These are phyloP conservation scores for Coemansia aciculifera DNA, from an alignment of 192 early-diverging fungal genomes.

Conservation along the genomic window DNA sequence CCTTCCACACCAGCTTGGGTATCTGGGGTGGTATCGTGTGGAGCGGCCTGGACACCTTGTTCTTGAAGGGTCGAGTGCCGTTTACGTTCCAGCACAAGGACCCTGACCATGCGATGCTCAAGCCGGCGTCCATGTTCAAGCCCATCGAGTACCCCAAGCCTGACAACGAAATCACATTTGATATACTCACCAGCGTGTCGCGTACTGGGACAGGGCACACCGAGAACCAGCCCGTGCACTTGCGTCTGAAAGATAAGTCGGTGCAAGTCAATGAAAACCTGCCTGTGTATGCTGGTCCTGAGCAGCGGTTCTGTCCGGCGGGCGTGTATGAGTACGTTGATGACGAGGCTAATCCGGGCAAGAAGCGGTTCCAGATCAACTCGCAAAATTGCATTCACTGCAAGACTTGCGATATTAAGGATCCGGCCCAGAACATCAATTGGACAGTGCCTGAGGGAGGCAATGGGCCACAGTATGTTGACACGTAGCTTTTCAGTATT, in stretches of 20 bases:
- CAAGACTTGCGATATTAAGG: slow-evolving; percentile 99
- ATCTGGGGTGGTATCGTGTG: slow-evolving; percentile 83
- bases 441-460: slow-evolving; percentile 95
- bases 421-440: slow-evolving; percentile 98
- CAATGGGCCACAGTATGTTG: slow-evolving; percentile 77
- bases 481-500: slow-evolving; percentile 51
- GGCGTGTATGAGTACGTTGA: slow-evolving; percentile 98
- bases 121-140: slow-evolving; percentile 68
- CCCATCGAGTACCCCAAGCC: slow-evolving; percentile 97
- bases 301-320: slow-evolving; percentile 95
- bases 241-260: slow-evolving; percentile 73
- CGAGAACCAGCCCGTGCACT: slow-evolving; percentile 93
- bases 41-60: slow-evolving; percentile 84
- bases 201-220: slow-evolving; percentile 91
- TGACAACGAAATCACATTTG: slow-evolving; percentile 92
- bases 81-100: slow-evolving; percentile 90
- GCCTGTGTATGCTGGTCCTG: slow-evolving; percentile 88
- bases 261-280: slow-evolving; percentile 83
- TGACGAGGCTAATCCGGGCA: slow-evolving; percentile 80
- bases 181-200: slow-evolving; percentile 90
- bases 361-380: slow-evolving; percentile 96
- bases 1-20: slow-evolving; percentile 87
- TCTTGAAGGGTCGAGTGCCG: slow-evolving; percentile 89
- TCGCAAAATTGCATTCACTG: slow-evolving; percentile 98
- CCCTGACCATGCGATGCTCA: slow-evolving; percentile 78